phyloP scores from a whole-genome alignment of 2,329 filamentous ascomycete genomes.

The Neoascochyta sp. region DNA sequence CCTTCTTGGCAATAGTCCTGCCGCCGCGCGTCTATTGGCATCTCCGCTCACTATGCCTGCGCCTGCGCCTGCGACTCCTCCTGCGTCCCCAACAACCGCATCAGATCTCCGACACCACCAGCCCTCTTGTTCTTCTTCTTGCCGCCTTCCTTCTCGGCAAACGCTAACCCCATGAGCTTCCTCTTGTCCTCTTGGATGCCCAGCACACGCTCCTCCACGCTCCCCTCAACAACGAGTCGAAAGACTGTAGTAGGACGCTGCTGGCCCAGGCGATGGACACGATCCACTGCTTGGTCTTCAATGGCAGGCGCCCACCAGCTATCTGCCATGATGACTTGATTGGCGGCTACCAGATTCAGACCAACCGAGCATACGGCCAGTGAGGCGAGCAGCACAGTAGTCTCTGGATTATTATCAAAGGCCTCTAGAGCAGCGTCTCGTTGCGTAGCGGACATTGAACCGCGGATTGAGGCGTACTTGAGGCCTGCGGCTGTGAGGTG shows the following conservation, averaged over 20 bases:
- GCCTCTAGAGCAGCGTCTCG: constrained; percentile 70
- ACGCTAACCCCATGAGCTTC: constrained; percentile 71
- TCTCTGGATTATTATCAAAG: constrained; percentile 64
- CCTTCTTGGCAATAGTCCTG: no score
- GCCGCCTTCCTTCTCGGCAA: constrained; percentile 66
- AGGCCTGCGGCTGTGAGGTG: constrained; percentile 61
- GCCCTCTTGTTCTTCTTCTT: constrained; percentile 43
- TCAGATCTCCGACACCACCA: constrained; percentile 47
- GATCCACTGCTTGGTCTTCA: constrained; percentile 86
- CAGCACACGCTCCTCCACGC: constrained; percentile 77
- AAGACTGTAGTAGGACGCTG: constrained; percentile 74
- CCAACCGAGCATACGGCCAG: constrained; percentile 80
- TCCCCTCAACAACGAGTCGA: constrained; percentile 74
- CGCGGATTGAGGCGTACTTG: constrained; percentile 71
- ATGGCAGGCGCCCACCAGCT: constrained; percentile 91
- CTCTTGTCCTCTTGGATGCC: constrained; percentile 76
- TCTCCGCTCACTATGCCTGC: not conserved
- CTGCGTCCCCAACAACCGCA: constrained; percentile 37
- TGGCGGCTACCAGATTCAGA: constrained; percentile 79
- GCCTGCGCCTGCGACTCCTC: not conserved
- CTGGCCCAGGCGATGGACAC: constrained; percentile 82
- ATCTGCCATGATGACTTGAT: constrained; percentile 79
- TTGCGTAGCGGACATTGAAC: constrained; percentile 65
- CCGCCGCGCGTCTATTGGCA: not conserved
- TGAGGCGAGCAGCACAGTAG: constrained; percentile 75